These are phyloP conservation scores for Besnoitia besnoiti DNA, from an alignment of 169 alveolate genomes.

Conservation along the genomic window DNA sequence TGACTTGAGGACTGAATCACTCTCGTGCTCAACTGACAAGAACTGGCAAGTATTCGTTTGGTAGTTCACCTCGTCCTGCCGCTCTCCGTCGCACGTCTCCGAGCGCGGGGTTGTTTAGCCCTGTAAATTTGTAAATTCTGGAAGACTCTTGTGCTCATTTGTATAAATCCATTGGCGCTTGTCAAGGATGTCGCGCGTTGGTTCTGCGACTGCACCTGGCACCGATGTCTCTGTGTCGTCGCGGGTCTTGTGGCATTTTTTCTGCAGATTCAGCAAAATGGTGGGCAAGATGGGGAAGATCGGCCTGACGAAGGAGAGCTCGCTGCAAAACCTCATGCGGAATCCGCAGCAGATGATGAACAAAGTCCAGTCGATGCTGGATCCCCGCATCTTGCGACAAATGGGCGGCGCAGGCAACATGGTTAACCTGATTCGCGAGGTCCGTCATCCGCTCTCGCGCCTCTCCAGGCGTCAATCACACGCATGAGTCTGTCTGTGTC, in stretches of 20 bases:
- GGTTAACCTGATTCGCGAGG: constrained; percentile 94
- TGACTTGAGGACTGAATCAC: no score
- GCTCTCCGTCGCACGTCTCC: no score
- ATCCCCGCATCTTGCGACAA: constrained; percentile 93
- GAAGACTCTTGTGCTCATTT: no score
- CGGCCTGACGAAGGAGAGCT: constrained; percentile 89
- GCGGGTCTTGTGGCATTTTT: no score
- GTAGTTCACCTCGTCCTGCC: no score
- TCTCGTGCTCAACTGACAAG: no score
- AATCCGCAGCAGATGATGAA: constrained; percentile 94
- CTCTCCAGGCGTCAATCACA: no score
- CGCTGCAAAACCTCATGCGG: constrained; percentile 89
- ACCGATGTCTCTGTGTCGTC: not conserved
- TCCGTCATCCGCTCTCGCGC: not conserved
- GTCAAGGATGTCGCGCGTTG: not conserved
- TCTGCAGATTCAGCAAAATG: constrained; percentile 91
- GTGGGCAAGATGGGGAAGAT: constrained; percentile 96
- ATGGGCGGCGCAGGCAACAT: constrained; percentile 97
- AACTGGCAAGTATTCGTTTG: no score
- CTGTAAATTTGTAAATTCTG: no score
- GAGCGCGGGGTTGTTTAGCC: no score
- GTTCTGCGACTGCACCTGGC: not conserved
- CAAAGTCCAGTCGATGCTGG: constrained; percentile 94
- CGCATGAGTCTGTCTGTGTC: no score
- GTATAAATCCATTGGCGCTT: not conserved